Conservation (phyloP, 208 protist genomes). For the Naegleria lovaniensis region DNA sequence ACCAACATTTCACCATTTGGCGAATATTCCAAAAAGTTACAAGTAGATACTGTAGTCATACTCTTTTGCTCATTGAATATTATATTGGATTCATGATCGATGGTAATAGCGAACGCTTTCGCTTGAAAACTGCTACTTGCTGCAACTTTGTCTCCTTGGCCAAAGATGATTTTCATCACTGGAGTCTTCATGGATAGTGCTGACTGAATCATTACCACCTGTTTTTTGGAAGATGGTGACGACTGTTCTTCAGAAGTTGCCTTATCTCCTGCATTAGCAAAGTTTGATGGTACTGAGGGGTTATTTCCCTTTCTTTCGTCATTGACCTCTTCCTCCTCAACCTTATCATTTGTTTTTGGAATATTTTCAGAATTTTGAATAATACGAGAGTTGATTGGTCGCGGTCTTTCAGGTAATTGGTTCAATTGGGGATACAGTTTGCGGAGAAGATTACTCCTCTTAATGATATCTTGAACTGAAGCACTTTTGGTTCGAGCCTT, state of each 20-base stretch:
- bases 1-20: neutral
- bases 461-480: neutral
- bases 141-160: neutral
- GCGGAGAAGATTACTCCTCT: neutral
- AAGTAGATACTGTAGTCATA: neutral
- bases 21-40: neutral
- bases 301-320: neutral
- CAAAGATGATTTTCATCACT: neutral
- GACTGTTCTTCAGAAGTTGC: too few relatives aligned
- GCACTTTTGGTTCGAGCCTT: neutral
- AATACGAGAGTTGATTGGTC: neutral
- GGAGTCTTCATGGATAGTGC: neutral
- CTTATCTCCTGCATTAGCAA: too few relatives aligned
- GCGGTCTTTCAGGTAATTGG: neutral
- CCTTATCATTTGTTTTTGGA: neutral
- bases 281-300: too few relatives aligned
- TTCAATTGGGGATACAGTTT: neutral
- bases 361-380: neutral
- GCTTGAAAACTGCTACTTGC: neutral
- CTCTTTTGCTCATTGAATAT: neutral
- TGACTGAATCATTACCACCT: neutral
- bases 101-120: neutral
- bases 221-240: neutral
- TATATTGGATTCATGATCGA: neutral
- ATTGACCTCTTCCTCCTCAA: neutral